A percentile compares a stretch with the other conserved stretches of the same genome.
Evolutionary conservation across 2,329 filamentous ascomycete genomes (phyloP).

Genomic region (Colletotrichum navitas): DNA sequence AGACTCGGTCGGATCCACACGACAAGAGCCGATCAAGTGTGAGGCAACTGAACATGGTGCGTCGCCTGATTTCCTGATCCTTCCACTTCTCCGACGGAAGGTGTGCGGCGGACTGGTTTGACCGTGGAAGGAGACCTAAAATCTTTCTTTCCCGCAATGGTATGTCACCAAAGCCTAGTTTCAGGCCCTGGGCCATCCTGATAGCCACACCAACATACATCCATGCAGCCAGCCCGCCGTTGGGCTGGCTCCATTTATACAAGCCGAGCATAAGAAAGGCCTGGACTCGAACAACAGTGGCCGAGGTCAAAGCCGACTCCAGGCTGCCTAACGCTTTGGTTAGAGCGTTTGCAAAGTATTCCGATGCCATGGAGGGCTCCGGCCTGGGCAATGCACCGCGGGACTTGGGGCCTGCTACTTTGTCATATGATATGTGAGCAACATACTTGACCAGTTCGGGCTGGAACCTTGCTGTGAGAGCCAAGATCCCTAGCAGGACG

Average conservation of each 20-base stretch:
- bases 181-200: slow-evolving; percentile 72
- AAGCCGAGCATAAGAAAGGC: slow-evolving; percentile 78
- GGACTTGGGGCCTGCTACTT: slow-evolving; percentile 49
- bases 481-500: slow-evolving; percentile 74
- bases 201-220: slow-evolving; percentile 75
- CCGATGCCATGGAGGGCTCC: slow-evolving; percentile 69
- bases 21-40: slow-evolving; percentile 78
- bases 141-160: slow-evolving; percentile 44
- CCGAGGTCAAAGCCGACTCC: slow-evolving; percentile 61
- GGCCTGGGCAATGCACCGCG: slow-evolving; percentile 52
- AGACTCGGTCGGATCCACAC: slow-evolving; percentile 71
- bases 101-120: slow-evolving; percentile 37
- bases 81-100: slow-evolving; percentile 47
- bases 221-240: slow-evolving; percentile 72
- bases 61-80: slow-evolving; percentile 70
- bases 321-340: slow-evolving; percentile 63
- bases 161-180: slow-evolving; percentile 69
- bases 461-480: slow-evolving; percentile 78
- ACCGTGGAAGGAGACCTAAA: slow-evolving; percentile 24
- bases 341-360: slow-evolving; percentile 74
- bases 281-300: slow-evolving; percentile 74
- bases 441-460: slow-evolving; percentile 69
- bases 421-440: slow-evolving; percentile 52
- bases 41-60: slow-evolving; percentile 82
- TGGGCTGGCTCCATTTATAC: slow-evolving; percentile 77